These are phyloP conservation scores for Talaromyces proteolyticus DNA, from an alignment of 495 filamentous ascomycete species.

Conservation along the genomic window DNA sequence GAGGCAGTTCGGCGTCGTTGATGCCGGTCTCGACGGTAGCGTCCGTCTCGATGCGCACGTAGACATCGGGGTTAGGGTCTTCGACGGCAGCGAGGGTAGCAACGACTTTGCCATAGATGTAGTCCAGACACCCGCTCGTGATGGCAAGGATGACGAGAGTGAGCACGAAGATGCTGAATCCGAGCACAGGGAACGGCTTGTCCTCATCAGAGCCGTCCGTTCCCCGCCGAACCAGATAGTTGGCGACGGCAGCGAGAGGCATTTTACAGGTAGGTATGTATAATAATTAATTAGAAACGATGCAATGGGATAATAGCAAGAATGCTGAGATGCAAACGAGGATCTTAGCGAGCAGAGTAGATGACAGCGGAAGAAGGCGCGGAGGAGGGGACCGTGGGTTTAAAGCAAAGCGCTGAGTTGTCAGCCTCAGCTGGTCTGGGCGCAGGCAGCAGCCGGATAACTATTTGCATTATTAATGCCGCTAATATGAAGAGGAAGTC, in stretches of 20 bases:
- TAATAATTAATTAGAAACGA: too few relatives aligned
- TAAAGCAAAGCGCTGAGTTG: not conserved
- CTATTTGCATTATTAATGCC: not conserved
- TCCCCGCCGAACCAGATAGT: slow-evolving; percentile 16
- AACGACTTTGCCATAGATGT: slow-evolving; percentile 54
- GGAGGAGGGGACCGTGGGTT: not conserved
- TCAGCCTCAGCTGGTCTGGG: not conserved
- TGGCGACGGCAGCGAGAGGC: slow-evolving; percentile 7
- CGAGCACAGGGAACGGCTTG: slow-evolving; percentile 9
- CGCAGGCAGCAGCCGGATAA: not conserved
- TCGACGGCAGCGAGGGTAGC: slow-evolving; percentile 58
- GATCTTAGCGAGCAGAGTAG: too few relatives aligned
- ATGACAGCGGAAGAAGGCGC: too few relatives aligned
- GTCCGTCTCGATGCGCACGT: slow-evolving; percentile 38
- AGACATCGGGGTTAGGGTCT: slow-evolving; percentile 52
- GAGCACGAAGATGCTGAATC: slow-evolving; percentile 9
- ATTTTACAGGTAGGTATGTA: too few relatives aligned
- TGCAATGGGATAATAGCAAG: not conserved
- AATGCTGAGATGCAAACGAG: too few relatives aligned
- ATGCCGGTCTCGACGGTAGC: slow-evolving; percentile 17
- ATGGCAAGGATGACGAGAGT: slow-evolving; percentile 9
- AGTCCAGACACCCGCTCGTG: slow-evolving; percentile 24
- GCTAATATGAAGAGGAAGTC: not conserved
- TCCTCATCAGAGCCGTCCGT: slow-evolving; percentile 11
- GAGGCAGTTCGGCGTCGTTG: slow-evolving; percentile 19